Evolutionary conservation across 805 yeast genomes (phyloP), one percentile per base, ranked within the genome.

Genomic region (Schwanniomyces pseudopolymorphus): DNA sequence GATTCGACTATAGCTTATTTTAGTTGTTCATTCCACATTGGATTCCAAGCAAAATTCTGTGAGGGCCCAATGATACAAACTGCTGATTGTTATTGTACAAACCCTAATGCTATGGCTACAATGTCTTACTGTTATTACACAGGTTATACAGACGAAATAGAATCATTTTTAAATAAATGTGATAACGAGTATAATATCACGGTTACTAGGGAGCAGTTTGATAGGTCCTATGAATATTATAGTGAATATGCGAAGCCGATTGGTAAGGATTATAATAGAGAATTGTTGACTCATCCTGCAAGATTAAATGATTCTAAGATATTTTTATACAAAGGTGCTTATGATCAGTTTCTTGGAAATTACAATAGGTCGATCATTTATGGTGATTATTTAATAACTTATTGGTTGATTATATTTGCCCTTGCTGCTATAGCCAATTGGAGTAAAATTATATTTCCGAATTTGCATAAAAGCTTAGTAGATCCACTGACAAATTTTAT

Each of bases 311-410:
- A 59, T 8, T 39, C 57, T 2, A 40, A 42, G 8, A 57, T 61
- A 9, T 5, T 37, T 3, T 24, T 54, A 2, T 64, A 57, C 48
- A 55, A 57, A 28, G 55, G 50, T 10, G 54, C 72, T 2, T 70
- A 67, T 48, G 69, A 64, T 39, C 71, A 65, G 41, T 72, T 66
- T 47, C 56, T 71, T 38, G 75, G 75, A 8, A 72, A 70, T 56
- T 70, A 68, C 46, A 71, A 69, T 44, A 63, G 64, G 19, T 76
- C 83, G 2, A 68, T 78, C 24, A 69, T 63, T 48, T 62, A 75
- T 55, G 85, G 75, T 16, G 60, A 57, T 24, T 55, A 55, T 39
- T 39, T 70, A 36, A 56, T 62, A 1, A 22, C 54, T 3, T 72
- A 59, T 48, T 72, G 77, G 77, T 46, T 53, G 2, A 47, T 51